Evolutionary conservation across 352 stramenopile species (phyloP), one percentile per base, ranked within the genome.

Genomic region (Pythium biforme): DNA sequence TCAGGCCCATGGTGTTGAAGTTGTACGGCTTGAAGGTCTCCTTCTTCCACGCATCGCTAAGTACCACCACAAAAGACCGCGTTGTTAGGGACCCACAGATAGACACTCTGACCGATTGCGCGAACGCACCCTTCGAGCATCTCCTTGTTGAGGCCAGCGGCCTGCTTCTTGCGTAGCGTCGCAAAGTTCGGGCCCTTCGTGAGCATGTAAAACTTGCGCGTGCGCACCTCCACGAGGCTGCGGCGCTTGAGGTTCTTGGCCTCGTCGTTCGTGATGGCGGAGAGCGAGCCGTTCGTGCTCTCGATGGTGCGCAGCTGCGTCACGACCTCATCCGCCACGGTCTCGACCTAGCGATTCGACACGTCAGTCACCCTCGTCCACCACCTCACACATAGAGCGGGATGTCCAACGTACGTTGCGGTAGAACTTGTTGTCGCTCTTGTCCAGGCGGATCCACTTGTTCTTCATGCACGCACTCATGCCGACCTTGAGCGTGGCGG

Each of bases 21-120:
- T 99, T 99, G 84, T 99, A 99, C 25, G 92, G 84, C 86, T 99
- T 99, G 86, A 99, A 99, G 47, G 84, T 81, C 53, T 96, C 94
- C 52, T 87, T 96, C 76, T 98, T 95, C 96, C 97, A 99, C 39
- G 81, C 85, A 19, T 97, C 96, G 33, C 80, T 89, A 23, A 15
- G 66, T 4, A 27, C 33, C 17, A 43, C 14, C 37, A n/a, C 14
- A 6, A n/a, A 43, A n/a, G 37, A 43, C 10, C 31, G 5, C 5
- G 31, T 34, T 10, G 31, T 5, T 10, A 11, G 10, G 10, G 5
- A 34, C 31, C 31, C 31, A n/a, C n/a, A n/a, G n/a, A n/a, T n/a
- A n/a, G n/a, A 34, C 31, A 34, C 31, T 10, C 14, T 40, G 11
- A 40, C 41, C 17, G n/a, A 26, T 37, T 34, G 1, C 9, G 8